Evolutionary conservation across 2,329 filamentous ascomycete genomes (phyloP).

Genomic region (Leptographium galeiforme): DNA sequence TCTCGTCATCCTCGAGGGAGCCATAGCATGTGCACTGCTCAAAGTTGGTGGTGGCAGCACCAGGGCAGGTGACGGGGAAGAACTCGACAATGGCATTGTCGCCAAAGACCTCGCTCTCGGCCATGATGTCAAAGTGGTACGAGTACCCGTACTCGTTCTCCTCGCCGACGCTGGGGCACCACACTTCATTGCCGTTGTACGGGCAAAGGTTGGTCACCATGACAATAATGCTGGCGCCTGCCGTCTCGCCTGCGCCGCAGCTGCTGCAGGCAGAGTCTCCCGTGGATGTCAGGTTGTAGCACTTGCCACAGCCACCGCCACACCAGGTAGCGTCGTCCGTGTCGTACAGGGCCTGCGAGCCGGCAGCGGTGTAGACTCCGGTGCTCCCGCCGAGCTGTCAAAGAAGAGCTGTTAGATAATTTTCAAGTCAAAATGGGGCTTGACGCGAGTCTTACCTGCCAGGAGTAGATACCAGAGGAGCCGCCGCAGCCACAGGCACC

Average conservation of each 20-base stretch:
- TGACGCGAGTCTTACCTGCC: slow-evolving; percentile 11
- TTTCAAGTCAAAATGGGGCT: neutral
- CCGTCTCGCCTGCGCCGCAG: slow-evolving; percentile 13
- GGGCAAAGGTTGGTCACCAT: slow-evolving; percentile 24
- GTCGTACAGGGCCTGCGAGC: slow-evolving; percentile 14
- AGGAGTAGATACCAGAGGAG: slow-evolving; percentile 14
- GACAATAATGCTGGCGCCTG: slow-evolving; percentile 16
- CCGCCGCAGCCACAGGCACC: slow-evolving; percentile 20
- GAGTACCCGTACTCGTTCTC: slow-evolving; percentile 20
- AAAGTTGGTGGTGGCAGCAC: slow-evolving; percentile 13
- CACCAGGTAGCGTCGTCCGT: slow-evolving; percentile 13
- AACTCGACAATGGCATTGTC: slow-evolving; percentile 21
- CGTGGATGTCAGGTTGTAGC: slow-evolving; percentile 17
- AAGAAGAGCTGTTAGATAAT: neutral
- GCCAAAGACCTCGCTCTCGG: slow-evolving; percentile 17
- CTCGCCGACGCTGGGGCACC: slow-evolving; percentile 19
- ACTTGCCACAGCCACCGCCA: slow-evolving; percentile 17
- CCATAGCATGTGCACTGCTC: slow-evolving; percentile 15
- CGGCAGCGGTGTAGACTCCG: slow-evolving; percentile 16
- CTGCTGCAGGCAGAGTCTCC: slow-evolving; percentile 12
- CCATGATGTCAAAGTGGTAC: slow-evolving; percentile 24
- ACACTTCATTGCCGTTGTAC: slow-evolving; percentile 19
- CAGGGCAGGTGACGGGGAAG: slow-evolving; percentile 17
- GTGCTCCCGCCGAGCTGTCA: slow-evolving; percentile 3
- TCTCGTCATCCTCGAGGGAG: slow-evolving; percentile 1